A percentile compares a stretch with the other conserved stretches of the same genome.
phyloP scores from a whole-genome alignment of 805 yeast genomes.

The Wickerhamiella parazyma region DNA sequence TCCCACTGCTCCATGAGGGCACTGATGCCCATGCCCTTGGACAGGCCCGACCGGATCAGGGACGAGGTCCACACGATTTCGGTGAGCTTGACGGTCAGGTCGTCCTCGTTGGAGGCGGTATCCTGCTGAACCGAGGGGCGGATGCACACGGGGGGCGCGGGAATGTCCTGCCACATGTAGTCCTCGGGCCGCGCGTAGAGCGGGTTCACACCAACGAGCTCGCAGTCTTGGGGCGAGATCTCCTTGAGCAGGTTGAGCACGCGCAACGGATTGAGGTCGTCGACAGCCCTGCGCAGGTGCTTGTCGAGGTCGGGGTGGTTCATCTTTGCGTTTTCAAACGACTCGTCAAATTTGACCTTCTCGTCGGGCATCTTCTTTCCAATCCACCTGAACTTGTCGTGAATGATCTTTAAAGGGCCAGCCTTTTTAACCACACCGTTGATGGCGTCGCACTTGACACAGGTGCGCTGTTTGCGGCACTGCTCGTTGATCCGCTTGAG shows the following conservation, averaged over 20 bases:
- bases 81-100: constrained; percentile 84
- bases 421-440: constrained; percentile 98
- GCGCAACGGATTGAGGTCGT: constrained; percentile 86
- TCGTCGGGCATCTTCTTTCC: constrained; percentile 84
- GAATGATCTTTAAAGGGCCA: constrained; percentile 88
- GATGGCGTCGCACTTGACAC: constrained; percentile 71
- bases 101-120: constrained; percentile 90
- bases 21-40: constrained; percentile 84
- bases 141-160: constrained; percentile 98
- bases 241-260: constrained; percentile 79
- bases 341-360: constrained; percentile 74
- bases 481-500: constrained; percentile 75
- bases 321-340: constrained; percentile 59
- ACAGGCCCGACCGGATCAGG: constrained; percentile 84
- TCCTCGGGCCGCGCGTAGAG: constrained; percentile 87
- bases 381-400: constrained; percentile 89
- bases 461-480: constrained; percentile 88
- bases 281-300: constrained; percentile 74
- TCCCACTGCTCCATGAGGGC: constrained; percentile 99
- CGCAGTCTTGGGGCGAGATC: constrained; percentile 77
- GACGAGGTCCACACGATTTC: constrained; percentile 97
- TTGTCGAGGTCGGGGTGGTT: constrained; percentile 81
- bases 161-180: constrained; percentile 92
- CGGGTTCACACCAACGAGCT: constrained; percentile 79
- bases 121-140: constrained; percentile 96